These are phyloP conservation scores for Monosporozyma aerobia DNA, from an alignment of 805 yeast genomes.

Conservation along the genomic window DNA sequence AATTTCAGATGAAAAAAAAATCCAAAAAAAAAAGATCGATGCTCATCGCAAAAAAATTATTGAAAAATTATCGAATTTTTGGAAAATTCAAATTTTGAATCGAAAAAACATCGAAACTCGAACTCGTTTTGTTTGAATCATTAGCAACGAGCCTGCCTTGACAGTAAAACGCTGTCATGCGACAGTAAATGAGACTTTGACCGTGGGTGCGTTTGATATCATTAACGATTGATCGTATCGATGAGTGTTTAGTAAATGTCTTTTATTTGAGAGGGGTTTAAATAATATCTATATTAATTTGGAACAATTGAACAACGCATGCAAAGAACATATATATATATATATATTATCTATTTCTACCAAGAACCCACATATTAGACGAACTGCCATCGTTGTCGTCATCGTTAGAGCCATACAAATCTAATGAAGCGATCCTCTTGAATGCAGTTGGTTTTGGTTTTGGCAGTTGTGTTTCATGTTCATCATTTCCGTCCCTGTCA, in stretches of 20 bases:
- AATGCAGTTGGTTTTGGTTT: conserved; percentile 6
- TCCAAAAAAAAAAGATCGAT: background rate
- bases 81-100: background rate
- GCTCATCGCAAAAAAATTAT: background rate
- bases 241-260: too few relatives aligned
- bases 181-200: background rate
- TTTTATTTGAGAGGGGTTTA: too few relatives aligned
- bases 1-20: background rate
- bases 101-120: too few relatives aligned
- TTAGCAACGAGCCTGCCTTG: background rate
- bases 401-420: conserved; percentile 23
- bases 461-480: background rate
- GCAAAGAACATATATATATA: too few relatives aligned
- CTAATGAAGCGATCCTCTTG: conserved; percentile 25
- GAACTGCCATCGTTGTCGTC: conserved; percentile 6
- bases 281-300: background rate
- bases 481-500: conserved; percentile 6
- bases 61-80: background rate
- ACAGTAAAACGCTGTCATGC: background rate
- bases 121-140: background rate
- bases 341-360: conserved; percentile 14
- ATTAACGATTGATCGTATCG: too few relatives aligned
- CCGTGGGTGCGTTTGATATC: too few relatives aligned
- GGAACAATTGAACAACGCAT: too few relatives aligned
- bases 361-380: conserved; percentile 24